These are phyloP conservation scores for Peziza echinospora DNA, from an alignment of 495 filamentous ascomycete species.

Conservation along the genomic window DNA sequence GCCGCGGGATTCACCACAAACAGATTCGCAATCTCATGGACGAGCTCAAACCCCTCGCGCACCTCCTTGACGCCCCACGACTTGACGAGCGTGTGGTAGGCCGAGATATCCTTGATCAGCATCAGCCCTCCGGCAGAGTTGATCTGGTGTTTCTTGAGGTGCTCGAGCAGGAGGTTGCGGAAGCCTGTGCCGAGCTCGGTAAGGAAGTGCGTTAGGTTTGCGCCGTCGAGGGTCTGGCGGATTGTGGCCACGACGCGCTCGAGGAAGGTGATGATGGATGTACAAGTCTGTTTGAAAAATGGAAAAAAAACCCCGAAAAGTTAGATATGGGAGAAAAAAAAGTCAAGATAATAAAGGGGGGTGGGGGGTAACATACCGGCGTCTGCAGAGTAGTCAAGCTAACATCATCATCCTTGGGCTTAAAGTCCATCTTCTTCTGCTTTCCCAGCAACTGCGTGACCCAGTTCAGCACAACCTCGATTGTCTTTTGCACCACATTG, in stretches of 20 bases:
- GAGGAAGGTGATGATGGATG: slow-evolving; percentile 55
- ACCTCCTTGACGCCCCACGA: slow-evolving; percentile 56
- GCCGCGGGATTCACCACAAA: slow-evolving; percentile 48
- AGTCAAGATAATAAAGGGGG: background rate
- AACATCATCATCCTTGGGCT: slow-evolving; percentile 66
- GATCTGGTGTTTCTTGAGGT: slow-evolving; percentile 83
- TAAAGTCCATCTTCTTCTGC: slow-evolving; percentile 85
- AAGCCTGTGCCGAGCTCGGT: slow-evolving; percentile 70
- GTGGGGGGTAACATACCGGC: slow-evolving; percentile 33
- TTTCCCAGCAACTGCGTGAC: slow-evolving; percentile 45
- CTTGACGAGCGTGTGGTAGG: slow-evolving; percentile 63
- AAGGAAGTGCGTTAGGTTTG: slow-evolving; percentile 54
- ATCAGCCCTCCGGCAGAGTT: slow-evolving; percentile 81
- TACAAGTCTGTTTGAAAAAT: slow-evolving; percentile 64
- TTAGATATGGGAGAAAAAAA: background rate
- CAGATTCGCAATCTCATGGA: slow-evolving; percentile 85
- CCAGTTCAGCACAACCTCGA: slow-evolving; percentile 69
- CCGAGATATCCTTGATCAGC: slow-evolving; percentile 86
- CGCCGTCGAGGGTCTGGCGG: slow-evolving; percentile 46
- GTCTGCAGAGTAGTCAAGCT: slow-evolving; percentile 70
- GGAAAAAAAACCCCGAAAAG: too few relatives aligned
- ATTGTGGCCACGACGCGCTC: slow-evolving; percentile 37
- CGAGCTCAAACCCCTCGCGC: slow-evolving; percentile 50
- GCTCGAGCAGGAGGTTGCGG: slow-evolving; percentile 57
- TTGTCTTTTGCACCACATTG: slow-evolving; percentile 59